Base-by-base conservation (phyloP, 2,329 filamentous ascomycete genomes). In the Phyllosticta ampelicida region DNA sequence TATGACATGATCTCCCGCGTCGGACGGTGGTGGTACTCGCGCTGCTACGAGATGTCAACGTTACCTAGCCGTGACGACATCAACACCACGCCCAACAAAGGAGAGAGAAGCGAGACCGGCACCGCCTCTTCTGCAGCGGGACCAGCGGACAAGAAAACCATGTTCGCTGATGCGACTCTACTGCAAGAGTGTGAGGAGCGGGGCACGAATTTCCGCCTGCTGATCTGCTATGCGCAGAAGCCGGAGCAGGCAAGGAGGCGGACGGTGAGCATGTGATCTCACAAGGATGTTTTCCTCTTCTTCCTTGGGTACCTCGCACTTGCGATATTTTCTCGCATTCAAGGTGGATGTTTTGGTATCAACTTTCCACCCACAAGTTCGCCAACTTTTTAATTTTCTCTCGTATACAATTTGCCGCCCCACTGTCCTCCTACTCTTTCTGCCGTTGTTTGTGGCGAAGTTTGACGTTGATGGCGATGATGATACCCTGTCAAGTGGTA, bases 1-100 rank as follows among this genome's bases (percentile, higher is more conserved):
- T 89, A 90, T 67, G 86, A 84, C 63, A 95, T 95, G 79, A 90
- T 97, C 20, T 87, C 90, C 16, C 86, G 85, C 62, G 92, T 97
- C 10, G 92, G 90, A 1, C 82, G 94, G 50, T 97, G 92, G 90
- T 99, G 94, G 94, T 97, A 96, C 73, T 88, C 84, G 9, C 84
- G 87, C 55, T 96, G 92, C 76, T 97, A 96, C 70, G 92, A 96
- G 73, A 44, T 16, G 2, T 44, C 36, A 13, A 44, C n/a, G 36
- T n/a, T 44, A 8, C 36, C 36, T n/a, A 83, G 77, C 85, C 8
- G 65, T 77, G 3, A 68, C 70, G 6, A 67, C 70, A 58, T 66
- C 65, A 66, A 66, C 54, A 26, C 23, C 23, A 26, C 23, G 23
- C 3, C 8, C 4, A 8, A 3, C 85, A 9, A 65, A 77, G 3